Conservation (phyloP, 257 asterid species). For the Apocynum venetum region DNA sequence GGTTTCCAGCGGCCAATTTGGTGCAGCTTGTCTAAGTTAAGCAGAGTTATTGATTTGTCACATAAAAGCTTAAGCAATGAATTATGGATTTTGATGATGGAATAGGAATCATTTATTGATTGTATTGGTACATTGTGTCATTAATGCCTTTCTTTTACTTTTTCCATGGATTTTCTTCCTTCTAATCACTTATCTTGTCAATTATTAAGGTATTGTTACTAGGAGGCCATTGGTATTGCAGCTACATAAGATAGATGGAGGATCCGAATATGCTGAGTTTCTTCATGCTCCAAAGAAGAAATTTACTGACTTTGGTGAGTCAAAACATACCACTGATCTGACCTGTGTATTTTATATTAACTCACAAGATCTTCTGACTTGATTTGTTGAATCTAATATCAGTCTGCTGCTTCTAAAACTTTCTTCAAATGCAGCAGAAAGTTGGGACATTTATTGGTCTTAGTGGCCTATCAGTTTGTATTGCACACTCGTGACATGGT, state of each 20-base stretch:
- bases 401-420: not conserved
- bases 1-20: not conserved
- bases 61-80: not conserved
- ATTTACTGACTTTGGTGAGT: slow-evolving; percentile 70
- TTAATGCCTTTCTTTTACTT: not conserved
- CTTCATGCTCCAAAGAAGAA: slow-evolving; percentile 80
- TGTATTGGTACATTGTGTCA: not conserved
- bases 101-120: not conserved
- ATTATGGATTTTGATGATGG: not conserved
- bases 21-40: not conserved
- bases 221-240: slow-evolving; percentile 98
- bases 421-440: not conserved
- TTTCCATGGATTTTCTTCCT: not conserved
- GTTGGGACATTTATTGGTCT: too few species aligned
- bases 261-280: slow-evolving; percentile 86
- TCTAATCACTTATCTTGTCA: slow-evolving; percentile 12
- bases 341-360: not conserved
- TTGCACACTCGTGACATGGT: not conserved
- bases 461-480: not conserved
- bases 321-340: not conserved
- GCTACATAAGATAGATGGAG: slow-evolving; percentile 87
- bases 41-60: not conserved
- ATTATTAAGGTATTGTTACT: slow-evolving; percentile 74
- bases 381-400: not conserved
- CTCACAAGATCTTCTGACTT: not conserved